Conservation (phyloP, 306 rosid species). For the Quercus wislizeni region DNA sequence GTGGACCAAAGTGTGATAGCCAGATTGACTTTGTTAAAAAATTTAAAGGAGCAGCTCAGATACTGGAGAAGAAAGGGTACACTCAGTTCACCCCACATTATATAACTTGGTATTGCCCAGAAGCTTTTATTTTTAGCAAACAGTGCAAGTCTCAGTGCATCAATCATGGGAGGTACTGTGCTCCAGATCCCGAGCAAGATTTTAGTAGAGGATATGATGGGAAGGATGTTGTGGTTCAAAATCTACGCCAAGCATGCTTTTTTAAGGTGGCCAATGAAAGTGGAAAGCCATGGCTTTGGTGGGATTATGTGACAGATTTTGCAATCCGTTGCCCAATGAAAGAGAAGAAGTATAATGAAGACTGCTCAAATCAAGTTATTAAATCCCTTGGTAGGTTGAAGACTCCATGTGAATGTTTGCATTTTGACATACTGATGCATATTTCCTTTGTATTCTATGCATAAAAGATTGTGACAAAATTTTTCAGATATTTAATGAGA, state of each 20-base stretch:
- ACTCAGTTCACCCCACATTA: conserved; percentile 89
- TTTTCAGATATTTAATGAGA: neutral
- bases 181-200: conserved; percentile 98
- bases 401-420: conserved; percentile 14
- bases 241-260: conserved; percentile 92
- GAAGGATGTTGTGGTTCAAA: conserved; percentile 88
- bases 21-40: conserved; percentile 71
- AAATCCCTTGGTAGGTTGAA: conserved; percentile 72
- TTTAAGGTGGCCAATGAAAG: conserved; percentile 86
- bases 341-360: conserved; percentile 60
- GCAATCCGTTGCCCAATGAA: conserved; percentile 95
- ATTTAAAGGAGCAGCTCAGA: conserved; percentile 91
- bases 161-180: conserved; percentile 89
- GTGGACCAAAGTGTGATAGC: conserved; percentile 83
- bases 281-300: conserved; percentile 98
- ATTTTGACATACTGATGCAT: neutral
- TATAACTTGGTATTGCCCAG: conserved; percentile 95
- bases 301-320: conserved; percentile 95
- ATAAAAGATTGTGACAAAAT: neutral
- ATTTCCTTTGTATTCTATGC: conserved; percentile 12
- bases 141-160: conserved; percentile 94
- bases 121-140: conserved; percentile 65
- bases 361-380: conserved; percentile 83
- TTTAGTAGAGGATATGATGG: conserved; percentile 91
- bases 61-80: conserved; percentile 80